Evolutionary conservation across 306 rosid genomes (phyloP).

Genomic region (Cucurbita moschata): DNA sequence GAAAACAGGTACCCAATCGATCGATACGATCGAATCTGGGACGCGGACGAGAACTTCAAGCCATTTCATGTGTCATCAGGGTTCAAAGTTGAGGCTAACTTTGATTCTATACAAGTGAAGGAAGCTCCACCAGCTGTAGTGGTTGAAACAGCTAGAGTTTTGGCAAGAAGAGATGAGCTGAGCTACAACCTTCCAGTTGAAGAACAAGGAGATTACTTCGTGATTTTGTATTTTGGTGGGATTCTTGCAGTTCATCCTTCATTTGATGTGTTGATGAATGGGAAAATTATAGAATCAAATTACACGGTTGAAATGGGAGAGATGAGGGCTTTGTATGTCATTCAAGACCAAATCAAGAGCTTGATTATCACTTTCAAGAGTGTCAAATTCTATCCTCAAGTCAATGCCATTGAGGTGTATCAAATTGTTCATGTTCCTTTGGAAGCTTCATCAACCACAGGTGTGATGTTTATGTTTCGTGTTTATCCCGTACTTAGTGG

Average conservation of each 20-base stretch:
- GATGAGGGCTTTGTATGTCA: slow-evolving; percentile 38
- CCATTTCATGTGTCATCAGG: slow-evolving; percentile 60
- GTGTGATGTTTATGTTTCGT: slow-evolving; percentile 14
- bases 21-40: slow-evolving; percentile 76
- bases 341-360: slow-evolving; percentile 28
- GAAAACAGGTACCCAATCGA: slow-evolving; percentile 64
- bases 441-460: slow-evolving; percentile 86
- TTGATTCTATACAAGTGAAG: slow-evolving; percentile 25
- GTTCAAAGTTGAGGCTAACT: slow-evolving; percentile 30
- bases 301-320: slow-evolving; percentile 43
- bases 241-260: slow-evolving; percentile 67
- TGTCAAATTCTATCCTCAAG: slow-evolving; percentile 52
- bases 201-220: slow-evolving; percentile 42
- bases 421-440: slow-evolving; percentile 53
- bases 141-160: slow-evolving; percentile 66
- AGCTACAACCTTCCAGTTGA: slow-evolving; percentile 54
- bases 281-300: slow-evolving; percentile 42
- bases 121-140: slow-evolving; percentile 48
- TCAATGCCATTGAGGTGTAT: slow-evolving; percentile 86
- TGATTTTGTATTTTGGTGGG: slow-evolving; percentile 77
- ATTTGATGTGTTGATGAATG: slow-evolving; percentile 59
- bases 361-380: slow-evolving; percentile 56
- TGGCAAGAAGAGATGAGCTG: slow-evolving; percentile 38
- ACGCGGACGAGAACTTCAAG: slow-evolving; percentile 40
- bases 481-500: neutral